Evolutionary conservation across 2,329 filamentous ascomycete species (phyloP), one percentile per base, ranked within the genome.

Genomic region (Aspergillus tamarii): DNA sequence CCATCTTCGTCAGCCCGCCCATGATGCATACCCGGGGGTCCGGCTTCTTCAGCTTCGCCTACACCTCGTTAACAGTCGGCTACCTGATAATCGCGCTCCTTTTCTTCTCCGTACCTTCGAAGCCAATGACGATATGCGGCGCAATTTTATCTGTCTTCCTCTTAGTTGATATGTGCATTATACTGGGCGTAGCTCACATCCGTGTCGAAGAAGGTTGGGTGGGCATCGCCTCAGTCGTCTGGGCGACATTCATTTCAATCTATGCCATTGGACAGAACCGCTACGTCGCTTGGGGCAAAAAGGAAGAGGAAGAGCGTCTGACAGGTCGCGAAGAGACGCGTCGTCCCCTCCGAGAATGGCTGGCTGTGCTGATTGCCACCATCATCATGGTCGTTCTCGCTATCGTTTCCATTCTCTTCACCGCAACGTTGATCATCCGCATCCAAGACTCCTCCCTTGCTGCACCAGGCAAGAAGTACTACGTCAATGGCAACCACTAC

Each of bases 21-120:
- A 89, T 90, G 54, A 89, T 98, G 76, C 88, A 95, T 75, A 91
- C 89, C 11, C 88, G 93, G 59, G 95, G 95, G 6, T 95, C 93
- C n/a, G 92, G 92, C 45, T 99, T 97, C 85, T 93, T 93, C 76
- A 87, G 92, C 63, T 96, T 97, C 74, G 87, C 89, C 66, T 98
- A 91, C 78, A 89, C 92, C 6, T 93, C 89, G 57, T 78, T 98
- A 65, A 89, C 94, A 1, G 81, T 93, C 32, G 88, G 89, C 12
- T 92, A 93, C 59, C 84, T 97, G 46, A 77, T 93, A 6, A 88
- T 93, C 57, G 87, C 89, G 2, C 84, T 97, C 28, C 78, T 97
- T 9, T 99, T 98, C 84, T 98, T 98, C 77, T 84, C 91, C 23
- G 87, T 91, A 1, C 95, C 95, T 0, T 94, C 93, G 43, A 89